phyloP scores from a whole-genome alignment of 192 early-diverging fungal species.

The Physocladia obscura region DNA sequence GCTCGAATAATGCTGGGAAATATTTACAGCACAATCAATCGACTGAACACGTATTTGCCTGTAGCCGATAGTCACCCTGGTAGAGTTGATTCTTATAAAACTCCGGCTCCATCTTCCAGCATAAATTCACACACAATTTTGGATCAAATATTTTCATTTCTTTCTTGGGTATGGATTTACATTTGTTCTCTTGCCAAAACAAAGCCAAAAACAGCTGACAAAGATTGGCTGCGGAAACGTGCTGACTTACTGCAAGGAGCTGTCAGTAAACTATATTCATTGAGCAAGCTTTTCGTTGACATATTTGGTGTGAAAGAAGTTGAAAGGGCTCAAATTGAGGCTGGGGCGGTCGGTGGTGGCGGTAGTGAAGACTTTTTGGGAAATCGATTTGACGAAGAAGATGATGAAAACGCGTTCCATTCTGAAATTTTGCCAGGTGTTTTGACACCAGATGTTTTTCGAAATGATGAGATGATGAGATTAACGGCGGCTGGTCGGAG shows the following conservation, averaged over 20 bases:
- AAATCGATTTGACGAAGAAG: not conserved
- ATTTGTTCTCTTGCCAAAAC: too few relatives aligned
- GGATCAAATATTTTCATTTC: too few relatives aligned
- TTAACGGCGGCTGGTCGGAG: conserved; percentile 11
- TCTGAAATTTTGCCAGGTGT: conserved; percentile 23
- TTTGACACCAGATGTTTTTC: conserved; percentile 11
- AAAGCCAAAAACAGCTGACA: too few relatives aligned
- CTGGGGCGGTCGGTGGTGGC: not conserved
- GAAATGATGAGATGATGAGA: not conserved
- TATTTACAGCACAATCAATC: conserved; percentile 24
- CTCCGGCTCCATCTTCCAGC: too few relatives aligned
- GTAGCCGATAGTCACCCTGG: too few relatives aligned
- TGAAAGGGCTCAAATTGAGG: conserved; percentile 9
- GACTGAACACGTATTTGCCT: conserved; percentile 27
- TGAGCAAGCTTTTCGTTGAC: not conserved
- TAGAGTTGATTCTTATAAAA: too few relatives aligned
- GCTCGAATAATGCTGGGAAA: conserved; percentile 11
- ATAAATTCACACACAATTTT: too few relatives aligned
- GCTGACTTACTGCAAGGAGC: not conserved
- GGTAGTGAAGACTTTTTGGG: not conserved
- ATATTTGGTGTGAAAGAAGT: conserved; percentile 18
- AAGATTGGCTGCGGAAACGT: conserved; percentile 5
- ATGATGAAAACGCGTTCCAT: not conserved
- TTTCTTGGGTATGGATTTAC: too few relatives aligned
- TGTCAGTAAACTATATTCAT: not conserved